These are phyloP conservation scores for Phytophthora nicotianae DNA, from an alignment of 352 stramenopile genomes.

Conservation along the genomic window DNA sequence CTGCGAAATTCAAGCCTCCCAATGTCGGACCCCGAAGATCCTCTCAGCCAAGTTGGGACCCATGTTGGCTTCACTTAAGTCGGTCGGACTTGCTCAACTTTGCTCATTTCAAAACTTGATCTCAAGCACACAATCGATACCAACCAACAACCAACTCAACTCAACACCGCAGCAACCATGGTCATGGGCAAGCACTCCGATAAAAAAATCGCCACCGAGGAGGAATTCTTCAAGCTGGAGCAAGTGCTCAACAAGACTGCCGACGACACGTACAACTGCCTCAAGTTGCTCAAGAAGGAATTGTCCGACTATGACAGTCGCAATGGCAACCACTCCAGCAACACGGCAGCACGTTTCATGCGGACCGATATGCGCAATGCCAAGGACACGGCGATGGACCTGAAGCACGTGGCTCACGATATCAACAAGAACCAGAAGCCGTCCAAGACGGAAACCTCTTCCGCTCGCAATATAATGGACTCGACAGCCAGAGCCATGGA, in stretches of 20 bases:
- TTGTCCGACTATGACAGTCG: slow-evolving; percentile 33
- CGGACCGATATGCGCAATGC: slow-evolving; percentile 30
- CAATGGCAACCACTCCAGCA: slow-evolving; percentile 36
- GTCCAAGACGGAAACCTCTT: slow-evolving; percentile 24
- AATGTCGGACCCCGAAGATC: not conserved
- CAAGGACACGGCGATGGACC: slow-evolving; percentile 29
- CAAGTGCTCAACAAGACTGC: slow-evolving; percentile 31
- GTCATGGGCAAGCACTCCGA: slow-evolving; percentile 33
- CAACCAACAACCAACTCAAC: not conserved
- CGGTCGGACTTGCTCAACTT: not conserved
- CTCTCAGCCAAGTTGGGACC: too few relatives aligned
- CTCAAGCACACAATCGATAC: slow-evolving; percentile 27
- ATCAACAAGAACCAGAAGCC: slow-evolving; percentile 26
- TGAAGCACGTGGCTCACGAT: slow-evolving; percentile 30
- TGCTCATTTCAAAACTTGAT: slow-evolving; percentile 24
- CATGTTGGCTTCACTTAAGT: not conserved
- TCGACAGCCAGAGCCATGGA: slow-evolving; percentile 29
- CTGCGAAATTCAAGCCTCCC: not conserved
- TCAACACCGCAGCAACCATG: not conserved
- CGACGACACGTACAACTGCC: slow-evolving; percentile 21
- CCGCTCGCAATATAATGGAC: slow-evolving; percentile 30
- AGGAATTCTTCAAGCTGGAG: slow-evolving; percentile 37
- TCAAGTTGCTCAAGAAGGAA: slow-evolving; percentile 32
- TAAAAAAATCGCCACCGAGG: slow-evolving; percentile 13
- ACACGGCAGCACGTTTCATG: slow-evolving; percentile 34